Percentiles rank a stretch among this genome's conserved stretches.
phyloP scores from a whole-genome alignment of 1,284 basidiomycete species.

The Heterobasidion parviporum region DNA sequence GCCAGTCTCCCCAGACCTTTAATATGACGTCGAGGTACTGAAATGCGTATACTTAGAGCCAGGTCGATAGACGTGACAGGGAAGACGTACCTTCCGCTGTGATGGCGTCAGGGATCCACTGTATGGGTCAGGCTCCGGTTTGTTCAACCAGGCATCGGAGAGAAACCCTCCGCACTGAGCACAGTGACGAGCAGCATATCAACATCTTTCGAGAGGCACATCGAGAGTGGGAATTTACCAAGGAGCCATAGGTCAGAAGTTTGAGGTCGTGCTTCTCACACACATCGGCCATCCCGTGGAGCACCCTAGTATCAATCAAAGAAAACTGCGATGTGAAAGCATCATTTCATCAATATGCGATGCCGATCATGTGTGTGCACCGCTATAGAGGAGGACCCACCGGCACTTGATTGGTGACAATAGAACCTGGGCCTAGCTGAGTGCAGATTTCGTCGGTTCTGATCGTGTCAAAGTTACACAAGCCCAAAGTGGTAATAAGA shows the following conservation, averaged over 20 bases:
- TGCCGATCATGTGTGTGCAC: not conserved
- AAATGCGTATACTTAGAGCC: not conserved
- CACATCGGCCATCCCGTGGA: conserved; percentile 70
- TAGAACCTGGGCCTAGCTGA: conserved; percentile 52
- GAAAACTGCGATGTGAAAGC: conserved; percentile 52
- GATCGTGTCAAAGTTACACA: conserved; percentile 75
- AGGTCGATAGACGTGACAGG: conserved; percentile 1
- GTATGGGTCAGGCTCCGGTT: conserved; percentile 66
- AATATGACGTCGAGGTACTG: conserved; percentile 80
- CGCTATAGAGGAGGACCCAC: conserved; percentile 27
- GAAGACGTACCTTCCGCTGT: conserved; percentile 59
- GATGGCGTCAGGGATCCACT: conserved; percentile 59
- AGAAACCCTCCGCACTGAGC: conserved; percentile 74
- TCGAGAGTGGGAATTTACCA: conserved; percentile 36
- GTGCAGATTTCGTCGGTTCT: conserved; percentile 74
- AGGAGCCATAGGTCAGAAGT: conserved; percentile 72
- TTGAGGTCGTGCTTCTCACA: conserved; percentile 67
- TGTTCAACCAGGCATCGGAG: conserved; percentile 64
- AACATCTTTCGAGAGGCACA: too few species aligned
- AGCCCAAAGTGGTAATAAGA: conserved; percentile 56
- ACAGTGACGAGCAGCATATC: too few species aligned
- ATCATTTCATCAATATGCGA: not conserved
- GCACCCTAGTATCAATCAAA: conserved; percentile 66
- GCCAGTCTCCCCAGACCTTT: conserved; percentile 71
- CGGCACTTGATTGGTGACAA: conserved; percentile 80